A percentile compares a stretch with the other conserved stretches of the same genome.
Conservation (phyloP, 768 basidiomycete species). For the Lentinula boryana region DNA sequence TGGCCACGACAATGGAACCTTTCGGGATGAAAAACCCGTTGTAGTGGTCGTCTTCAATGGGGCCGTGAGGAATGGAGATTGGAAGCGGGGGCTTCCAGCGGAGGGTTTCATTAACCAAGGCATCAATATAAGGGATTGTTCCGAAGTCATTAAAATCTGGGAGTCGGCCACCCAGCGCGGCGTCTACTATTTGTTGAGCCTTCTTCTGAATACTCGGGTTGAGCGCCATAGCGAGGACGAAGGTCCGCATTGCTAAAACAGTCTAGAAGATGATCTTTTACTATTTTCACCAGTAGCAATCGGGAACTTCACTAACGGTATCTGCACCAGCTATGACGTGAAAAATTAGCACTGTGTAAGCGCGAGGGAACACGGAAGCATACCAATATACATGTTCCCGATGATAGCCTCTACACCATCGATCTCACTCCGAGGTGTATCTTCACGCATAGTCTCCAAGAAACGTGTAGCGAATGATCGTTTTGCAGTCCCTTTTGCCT, state of each 20-base stretch:
- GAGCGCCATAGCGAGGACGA: conserved; percentile 20
- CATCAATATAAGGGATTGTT: conserved; percentile 18
- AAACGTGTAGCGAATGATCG: conserved; percentile 4
- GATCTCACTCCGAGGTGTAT: neutral
- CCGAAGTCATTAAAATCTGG: conserved; percentile 17
- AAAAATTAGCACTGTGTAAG: neutral
- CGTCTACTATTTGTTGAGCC: conserved; percentile 21
- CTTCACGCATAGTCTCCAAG: neutral
- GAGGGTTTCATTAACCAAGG: conserved; percentile 17
- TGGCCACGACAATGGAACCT: conserved; percentile 1
- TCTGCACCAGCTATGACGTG: conserved; percentile 8
- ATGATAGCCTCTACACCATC: neutral
- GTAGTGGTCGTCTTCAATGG: conserved; percentile 22
- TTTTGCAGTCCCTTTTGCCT: conserved; percentile 5
- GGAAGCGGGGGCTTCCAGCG: conserved; percentile 15
- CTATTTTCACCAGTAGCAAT: neutral
- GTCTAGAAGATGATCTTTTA: conserved; percentile 1
- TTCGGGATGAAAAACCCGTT: conserved; percentile 21
- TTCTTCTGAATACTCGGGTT: conserved; percentile 18
- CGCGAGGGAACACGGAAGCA: neutral
- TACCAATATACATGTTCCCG: conserved; percentile 6
- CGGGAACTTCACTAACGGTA: neutral
- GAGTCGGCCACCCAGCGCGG: conserved; percentile 17
- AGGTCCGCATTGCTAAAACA: conserved; percentile 5
- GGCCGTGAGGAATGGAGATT: conserved; percentile 10